Base-by-base conservation (phyloP, 2,329 filamentous ascomycete species). In the Aplosporella prunicola region DNA sequence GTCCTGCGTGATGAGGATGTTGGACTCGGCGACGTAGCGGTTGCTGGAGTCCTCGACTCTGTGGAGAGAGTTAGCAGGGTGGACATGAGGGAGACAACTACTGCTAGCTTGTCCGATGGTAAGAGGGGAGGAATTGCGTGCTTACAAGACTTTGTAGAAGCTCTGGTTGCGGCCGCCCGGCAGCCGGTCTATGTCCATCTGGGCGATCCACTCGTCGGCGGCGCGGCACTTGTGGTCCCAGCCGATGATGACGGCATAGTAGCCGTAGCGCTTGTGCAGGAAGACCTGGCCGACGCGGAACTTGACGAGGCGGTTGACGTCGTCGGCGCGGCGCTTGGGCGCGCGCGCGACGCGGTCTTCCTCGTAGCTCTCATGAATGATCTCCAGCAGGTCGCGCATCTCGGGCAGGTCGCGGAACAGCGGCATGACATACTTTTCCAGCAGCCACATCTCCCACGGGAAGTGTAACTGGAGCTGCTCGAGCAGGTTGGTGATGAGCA, bases 121-220 rank as follows among this genome's bases (percentile, higher is more conserved):
- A 17, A 39, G 29, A 31, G 14, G 35, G 26, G 40, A 32, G 35
- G 33, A 26, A 32, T 15, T 30, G 27, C 22, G n/a, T 31, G 76
- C 86, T 70, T 64, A 94, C 85, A 95, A 67, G 51, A 84, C 84
- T 48, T 87, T 82, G 56, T 94, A 95, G 50, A 86, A 94, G 22
- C 78, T 78, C 59, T 85, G 80, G 43, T 74, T 61, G 30, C 73
- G 64, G 2, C 76, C 79, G 36, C 67, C 62, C n/a, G 67, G 63
- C 39, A 80, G 58, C 16, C 60, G 63, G 56, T 81, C 76, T 8
- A 83, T 74, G 31, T 67, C 63, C 70, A 78, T 80, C 45, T 70
- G 68, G 53, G 67, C 64, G 52, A 76, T 80, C 79, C 71, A 82
- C 42, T 67, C 68, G 47, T 78, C 77, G 34, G 67, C 65, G 9